Evolutionary conservation across 1,284 basidiomycete species (phyloP), one percentile per base, ranked within the genome.

Genomic region (Fomitopsis schrenkii): DNA sequence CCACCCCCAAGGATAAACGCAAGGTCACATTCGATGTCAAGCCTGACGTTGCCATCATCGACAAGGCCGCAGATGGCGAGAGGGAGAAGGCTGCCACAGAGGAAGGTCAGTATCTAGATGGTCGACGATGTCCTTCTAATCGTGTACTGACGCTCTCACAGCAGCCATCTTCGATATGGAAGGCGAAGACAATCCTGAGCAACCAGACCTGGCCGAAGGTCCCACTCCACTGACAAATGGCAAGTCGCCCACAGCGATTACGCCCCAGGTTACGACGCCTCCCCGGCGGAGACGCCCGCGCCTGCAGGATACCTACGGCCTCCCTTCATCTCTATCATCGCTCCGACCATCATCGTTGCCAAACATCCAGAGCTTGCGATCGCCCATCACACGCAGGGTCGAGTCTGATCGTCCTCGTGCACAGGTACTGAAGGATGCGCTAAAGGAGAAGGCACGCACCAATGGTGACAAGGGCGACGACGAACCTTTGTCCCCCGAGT

Each of bases 1-100:
- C 36, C 9, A 61, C n/a, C 33, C 46, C 61, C 36, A 89, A 85
- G 69, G 81, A 79, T 42, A 88, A 85, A 69, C 77, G 86, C 60
- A 89, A 86, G 70, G 89, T 92, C 22, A 90, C 88, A 9, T 92
- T 92, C 67, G 83, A 90, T 64, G 81, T 88, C 55, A 76, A 86
- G 69, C 80, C 85, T 17, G 83, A 79, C 45, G 78, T 82, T 9
- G 72, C 79, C 33, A 77, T 80, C 50, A 82, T 82, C 59, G 77
- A 80, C 52, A 75, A 76, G 68, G 68, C 72, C 59, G 74, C 72
- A 61, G 67, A 73, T 55, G 74, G 72, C 17, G 57, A 54, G 17
- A 22, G 17, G 17, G 56, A 54, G 30, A 44, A 41, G 30, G 28
- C 17, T 50, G 26, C 14, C 46, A n/a, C 33, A 14, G 57, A 36